Evolutionary conservation across 345 rosid genomes (phyloP).

Genomic region (Lumnitzera racemosa): DNA sequence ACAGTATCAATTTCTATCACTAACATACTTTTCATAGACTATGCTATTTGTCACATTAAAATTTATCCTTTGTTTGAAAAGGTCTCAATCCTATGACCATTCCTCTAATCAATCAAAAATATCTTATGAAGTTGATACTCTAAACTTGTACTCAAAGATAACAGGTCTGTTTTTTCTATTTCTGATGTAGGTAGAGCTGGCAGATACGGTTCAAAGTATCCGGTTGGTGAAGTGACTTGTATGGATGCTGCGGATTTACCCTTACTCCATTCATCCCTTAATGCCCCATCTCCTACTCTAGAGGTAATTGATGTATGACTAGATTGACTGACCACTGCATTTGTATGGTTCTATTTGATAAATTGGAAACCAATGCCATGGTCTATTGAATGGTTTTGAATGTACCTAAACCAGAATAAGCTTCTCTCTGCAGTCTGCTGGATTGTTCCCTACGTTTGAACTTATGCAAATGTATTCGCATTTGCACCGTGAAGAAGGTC

Average conservation of each 20-base stretch:
- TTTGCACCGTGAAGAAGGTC: conserved; percentile 47
- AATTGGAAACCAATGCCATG: too few relatives aligned
- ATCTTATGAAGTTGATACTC: too few relatives aligned
- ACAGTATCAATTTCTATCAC: too few relatives aligned
- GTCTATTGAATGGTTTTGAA: too few relatives aligned
- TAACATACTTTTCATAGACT: too few relatives aligned
- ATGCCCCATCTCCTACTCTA: conserved; percentile 58
- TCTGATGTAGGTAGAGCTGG: conserved; percentile 72
- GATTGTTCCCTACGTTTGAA: conserved; percentile 78
- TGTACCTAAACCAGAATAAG: conserved; percentile 12
- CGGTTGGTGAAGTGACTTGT: conserved; percentile 93
- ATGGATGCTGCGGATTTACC: conserved; percentile 52
- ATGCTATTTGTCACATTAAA: too few relatives aligned
- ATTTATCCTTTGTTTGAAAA: too few relatives aligned
- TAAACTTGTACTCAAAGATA: background rate
- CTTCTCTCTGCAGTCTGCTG: conserved; percentile 57
- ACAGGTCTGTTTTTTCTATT: background rate
- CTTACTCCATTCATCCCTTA: conserved; percentile 65
- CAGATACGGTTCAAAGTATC: conserved; percentile 79
- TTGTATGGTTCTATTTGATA: background rate
- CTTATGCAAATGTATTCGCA: conserved; percentile 67
- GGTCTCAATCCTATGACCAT: too few relatives aligned
- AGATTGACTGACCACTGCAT: background rate
- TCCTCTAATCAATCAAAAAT: too few relatives aligned
- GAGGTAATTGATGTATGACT: conserved; percentile 39